These are phyloP conservation scores for Phlyctochytrium planicorne DNA, from an alignment of 192 early-diverging fungal species.

Conservation along the genomic window DNA sequence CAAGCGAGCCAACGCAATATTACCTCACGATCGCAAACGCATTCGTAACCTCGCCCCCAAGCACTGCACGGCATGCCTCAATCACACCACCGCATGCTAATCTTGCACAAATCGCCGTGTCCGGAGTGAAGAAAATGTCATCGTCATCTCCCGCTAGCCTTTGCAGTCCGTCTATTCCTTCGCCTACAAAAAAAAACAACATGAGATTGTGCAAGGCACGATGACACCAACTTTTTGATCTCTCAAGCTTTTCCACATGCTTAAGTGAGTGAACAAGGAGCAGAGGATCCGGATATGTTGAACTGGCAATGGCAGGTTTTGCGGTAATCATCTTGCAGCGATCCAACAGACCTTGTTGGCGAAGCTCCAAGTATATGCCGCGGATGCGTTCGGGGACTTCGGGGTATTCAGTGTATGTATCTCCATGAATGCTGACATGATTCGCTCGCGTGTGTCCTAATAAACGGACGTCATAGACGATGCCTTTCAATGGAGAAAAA, in stretches of 20 bases:
- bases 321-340: neutral
- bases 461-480: neutral
- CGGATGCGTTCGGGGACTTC: conserved; percentile 5
- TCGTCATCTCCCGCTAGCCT: conserved; percentile 12
- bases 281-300: neutral
- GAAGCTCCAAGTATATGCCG: neutral
- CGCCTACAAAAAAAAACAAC: neutral
- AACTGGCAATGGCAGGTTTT: neutral
- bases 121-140: conserved; percentile 32
- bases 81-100: conserved; percentile 78
- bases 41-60: conserved; percentile 60
- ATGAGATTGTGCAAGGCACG: neutral
- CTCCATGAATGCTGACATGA: neutral
- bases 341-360: neutral
- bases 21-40: conserved; percentile 79
- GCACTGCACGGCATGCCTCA: conserved; percentile 70
- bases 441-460: neutral
- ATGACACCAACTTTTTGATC: neutral
- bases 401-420: neutral
- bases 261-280: neutral
- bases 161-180: neutral
- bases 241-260: neutral
- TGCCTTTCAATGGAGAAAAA: too few relatives aligned
- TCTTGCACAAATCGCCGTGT: conserved; percentile 39
- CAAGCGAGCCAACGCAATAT: conserved; percentile 1